Base-by-base conservation (phyloP, 1,284 basidiomycete genomes). In the Exobasidium cylindrosporum region DNA sequence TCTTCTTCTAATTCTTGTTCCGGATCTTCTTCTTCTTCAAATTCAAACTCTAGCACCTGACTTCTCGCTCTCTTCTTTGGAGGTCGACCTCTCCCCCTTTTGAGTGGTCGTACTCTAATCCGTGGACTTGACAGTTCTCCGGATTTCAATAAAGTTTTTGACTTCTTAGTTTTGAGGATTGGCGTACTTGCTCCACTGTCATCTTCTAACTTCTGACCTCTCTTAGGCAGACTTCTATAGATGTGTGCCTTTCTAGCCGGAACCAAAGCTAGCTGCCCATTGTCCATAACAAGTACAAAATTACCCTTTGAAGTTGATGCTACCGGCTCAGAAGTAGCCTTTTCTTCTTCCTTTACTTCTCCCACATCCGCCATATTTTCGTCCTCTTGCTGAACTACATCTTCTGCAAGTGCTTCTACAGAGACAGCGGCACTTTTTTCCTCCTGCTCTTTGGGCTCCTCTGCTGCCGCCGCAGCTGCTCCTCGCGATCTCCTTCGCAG, bases 251-350 rank as follows among this genome's bases (percentile, higher is more conserved):
- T 35, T 14, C 13, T 29, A 17, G 56, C 54, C 32, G 54, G 58
- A 14, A 30, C 60, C 54, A 59, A 32, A 30, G 40, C 47, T 23
- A 40, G 53, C 55, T 60, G 26, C 3, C 57, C 58, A 40, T 44
- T 4, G 32, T 58, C 44, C 23, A 26, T 13, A 31, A 47, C 43
- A 10, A 58, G 43, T 10, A 60, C 23, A 28, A 21, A 45, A 23
- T 59, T 31, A 29, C 17, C 26, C 26, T 58, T 45, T 13, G 57
- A 32, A 17, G 23, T 58, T 10, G 21, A 21, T 26, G 57, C 17
- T 29, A 28, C 4, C 30, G 17, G 58, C 3, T 55, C 3, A 45
- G 23, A 45, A 45, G 43, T 31, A 2, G n/a, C 49, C 28, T 53
- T 24, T 53, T 31, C 47, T 10, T 21, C 47, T 50, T 50, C 47